Evolutionary conservation across 176 grass and related monocot species (phyloP).

Genomic region (Melocanna baccifera): DNA sequence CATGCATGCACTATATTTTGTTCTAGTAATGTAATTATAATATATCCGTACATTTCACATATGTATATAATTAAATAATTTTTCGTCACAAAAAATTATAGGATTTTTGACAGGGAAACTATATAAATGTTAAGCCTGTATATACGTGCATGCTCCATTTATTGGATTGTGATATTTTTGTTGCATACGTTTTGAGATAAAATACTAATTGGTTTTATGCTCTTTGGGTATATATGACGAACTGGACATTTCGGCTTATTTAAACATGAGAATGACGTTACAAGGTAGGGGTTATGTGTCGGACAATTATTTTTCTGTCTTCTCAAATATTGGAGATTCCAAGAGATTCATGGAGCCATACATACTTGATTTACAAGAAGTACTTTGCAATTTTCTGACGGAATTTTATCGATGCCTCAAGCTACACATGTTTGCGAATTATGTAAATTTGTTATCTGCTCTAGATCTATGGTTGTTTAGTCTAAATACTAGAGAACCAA

Average conservation of each 20-base stretch:
- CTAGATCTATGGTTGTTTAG: neutral
- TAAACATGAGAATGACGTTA: slow-evolving; percentile 20
- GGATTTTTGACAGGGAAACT: neutral
- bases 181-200: neutral
- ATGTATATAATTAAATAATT: neutral
- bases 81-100: no score
- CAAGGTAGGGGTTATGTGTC: slow-evolving; percentile 34
- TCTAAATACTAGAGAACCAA: neutral
- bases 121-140: neutral
- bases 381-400: neutral
- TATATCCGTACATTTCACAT: neutral
- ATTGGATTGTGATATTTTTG: neutral
- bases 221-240: neutral
- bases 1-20: neutral
- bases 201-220: neutral
- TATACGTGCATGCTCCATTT: neutral
- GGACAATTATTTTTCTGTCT: slow-evolving; percentile 5
- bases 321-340: slow-evolving; percentile 14
- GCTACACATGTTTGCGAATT: neutral
- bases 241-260: neutral
- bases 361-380: neutral
- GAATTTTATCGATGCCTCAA: neutral
- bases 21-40: neutral
- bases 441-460: neutral
- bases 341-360: neutral